Evolutionary conservation across 495 filamentous ascomycete genomes (phyloP), one percentile per base, ranked within the genome.

Genomic region (Diplogelasinospora grovesii): DNA sequence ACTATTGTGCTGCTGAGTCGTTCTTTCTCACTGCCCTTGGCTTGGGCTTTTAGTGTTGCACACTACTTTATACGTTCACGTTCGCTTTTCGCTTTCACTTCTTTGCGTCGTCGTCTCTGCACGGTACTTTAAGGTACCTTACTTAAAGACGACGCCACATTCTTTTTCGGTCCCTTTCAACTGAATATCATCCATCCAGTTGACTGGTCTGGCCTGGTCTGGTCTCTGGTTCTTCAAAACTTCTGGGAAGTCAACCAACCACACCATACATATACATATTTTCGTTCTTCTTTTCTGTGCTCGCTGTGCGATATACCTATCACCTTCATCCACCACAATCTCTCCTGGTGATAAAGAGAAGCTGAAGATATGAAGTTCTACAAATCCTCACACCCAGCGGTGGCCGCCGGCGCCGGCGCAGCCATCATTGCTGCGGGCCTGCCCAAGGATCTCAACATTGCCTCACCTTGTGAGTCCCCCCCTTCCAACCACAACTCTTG

Each of bases 371-470:
- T 60, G 52, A 54, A 54, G 46, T 63, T 56, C 32, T 36, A 55
- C 41, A 64, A 63, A 47, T 60, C 60, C 4, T 24, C 49, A 28
- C 50, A 39, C 11, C 41, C 51, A 14, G 49, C 48, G 21, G 52
- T 49, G 24, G 55, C 56, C 20, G 56, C 54, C 23, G 55, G 54
- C 20, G 56, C 54, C 23, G 39, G 53, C 39, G 49, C 53, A 21
- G 55, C 59, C 13, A 15, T 57, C 47, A 48, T 57, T 8, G 46
- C 52, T 7, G 59, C 63, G 22, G 42, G 46, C 13, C 34, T 54
- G 2, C 68, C 68, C 10, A 65, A 63, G 22, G 56, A 65, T 23
- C 52, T 77, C 21, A 52, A 74, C 36, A 51, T 72, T 38, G 61
- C 52, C 38, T 55, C 68, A 36, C 44, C 60, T 31, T 40, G 71